These are phyloP conservation scores for Salinomyces thailandicus DNA, from an alignment of 2,329 filamentous ascomycete genomes.

Conservation along the genomic window DNA sequence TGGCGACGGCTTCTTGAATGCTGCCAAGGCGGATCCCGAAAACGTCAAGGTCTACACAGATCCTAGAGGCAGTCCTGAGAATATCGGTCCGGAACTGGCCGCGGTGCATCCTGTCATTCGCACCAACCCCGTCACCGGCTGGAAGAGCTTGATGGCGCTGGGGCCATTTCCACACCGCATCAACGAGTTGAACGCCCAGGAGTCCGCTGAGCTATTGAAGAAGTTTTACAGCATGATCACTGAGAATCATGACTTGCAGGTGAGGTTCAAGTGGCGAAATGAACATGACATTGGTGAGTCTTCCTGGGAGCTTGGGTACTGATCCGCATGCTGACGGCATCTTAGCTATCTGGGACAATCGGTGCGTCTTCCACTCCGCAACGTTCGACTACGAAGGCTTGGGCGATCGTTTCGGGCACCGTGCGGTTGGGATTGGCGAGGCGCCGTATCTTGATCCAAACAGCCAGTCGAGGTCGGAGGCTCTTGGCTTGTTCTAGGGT, in stretches of 20 bases:
- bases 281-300: conserved; percentile 34
- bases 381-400: conserved; percentile 52
- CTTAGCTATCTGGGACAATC: conserved; percentile 56
- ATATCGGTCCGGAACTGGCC: conserved; percentile 41
- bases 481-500: background rate
- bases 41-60: conserved; percentile 23
- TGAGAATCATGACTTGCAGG: conserved; percentile 57
- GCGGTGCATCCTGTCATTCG: conserved; percentile 46
- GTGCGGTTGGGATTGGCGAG: conserved; percentile 47
- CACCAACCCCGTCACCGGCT: conserved; percentile 54
- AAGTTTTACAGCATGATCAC: conserved; percentile 42
- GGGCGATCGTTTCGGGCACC: conserved; percentile 42
- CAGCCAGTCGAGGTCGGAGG: conserved; percentile 33
- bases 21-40: conserved; percentile 35
- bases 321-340: background rate
- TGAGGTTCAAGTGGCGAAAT: conserved; percentile 53
- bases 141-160: conserved; percentile 46
- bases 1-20: conserved; percentile 25
- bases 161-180: conserved; percentile 23
- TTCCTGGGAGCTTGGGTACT: background rate
- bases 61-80: conserved; percentile 33
- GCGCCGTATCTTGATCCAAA: conserved; percentile 44
- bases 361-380: conserved; percentile 48
- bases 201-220: conserved; percentile 33
- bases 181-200: conserved; percentile 35